These are phyloP conservation scores for Inosperma sp. DNA, from an alignment of 768 basidiomycete species.

Conservation along the genomic window DNA sequence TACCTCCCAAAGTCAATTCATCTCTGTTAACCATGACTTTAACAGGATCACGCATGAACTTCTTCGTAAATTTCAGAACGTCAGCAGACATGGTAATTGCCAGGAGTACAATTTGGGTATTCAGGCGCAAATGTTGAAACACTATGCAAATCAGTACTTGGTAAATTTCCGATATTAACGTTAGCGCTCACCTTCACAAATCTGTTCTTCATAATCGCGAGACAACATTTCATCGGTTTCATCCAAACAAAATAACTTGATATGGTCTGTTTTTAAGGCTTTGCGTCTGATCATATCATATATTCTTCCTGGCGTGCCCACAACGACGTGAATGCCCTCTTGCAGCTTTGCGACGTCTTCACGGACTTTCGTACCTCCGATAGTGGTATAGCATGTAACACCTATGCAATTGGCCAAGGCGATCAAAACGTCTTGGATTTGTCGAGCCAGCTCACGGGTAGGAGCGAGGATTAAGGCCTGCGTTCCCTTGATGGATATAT, in stretches of 20 bases:
- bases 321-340: conserved; percentile 84
- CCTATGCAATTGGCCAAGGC: conserved; percentile 92
- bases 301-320: conserved; percentile 94
- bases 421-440: conserved; percentile 94
- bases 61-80: conserved; percentile 95
- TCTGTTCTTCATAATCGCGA: conserved; percentile 97
- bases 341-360: conserved; percentile 96
- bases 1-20: conserved; percentile 96
- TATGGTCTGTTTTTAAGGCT: conserved; percentile 76
- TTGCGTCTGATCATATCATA: conserved; percentile 96
- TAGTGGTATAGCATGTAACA: conserved; percentile 93
- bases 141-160: conserved; percentile 34
- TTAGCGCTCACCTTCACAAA: conserved; percentile 63
- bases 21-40: conserved; percentile 97
- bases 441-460: conserved; percentile 96
- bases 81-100: conserved; percentile 97
- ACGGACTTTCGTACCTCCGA: conserved; percentile 93
- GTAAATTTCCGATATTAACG: background rate
- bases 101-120: conserved; percentile 93
- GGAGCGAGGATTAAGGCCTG: conserved; percentile 97
- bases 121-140: conserved; percentile 93
- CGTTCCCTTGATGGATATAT: conserved; percentile 79
- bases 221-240: conserved; percentile 99
- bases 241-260: conserved; percentile 96
- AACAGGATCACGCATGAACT: conserved; percentile 97